Base-by-base conservation (phyloP, 2,329 filamentous ascomycete genomes). In the Botrytis medusae region DNA sequence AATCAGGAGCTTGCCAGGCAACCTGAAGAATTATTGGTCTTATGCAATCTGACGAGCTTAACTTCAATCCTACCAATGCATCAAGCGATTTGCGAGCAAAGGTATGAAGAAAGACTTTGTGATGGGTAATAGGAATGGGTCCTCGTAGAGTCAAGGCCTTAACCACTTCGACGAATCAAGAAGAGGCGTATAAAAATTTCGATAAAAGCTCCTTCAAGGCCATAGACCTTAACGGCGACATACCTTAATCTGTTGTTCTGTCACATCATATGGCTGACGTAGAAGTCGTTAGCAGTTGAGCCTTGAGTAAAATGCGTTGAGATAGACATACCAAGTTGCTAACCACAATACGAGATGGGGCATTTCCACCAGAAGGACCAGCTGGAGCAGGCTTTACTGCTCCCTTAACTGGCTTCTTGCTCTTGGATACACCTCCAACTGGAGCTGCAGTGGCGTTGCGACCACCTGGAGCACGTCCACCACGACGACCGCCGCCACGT, bases 191-290 rank as follows among this genome's bases (percentile, higher is more conserved):
- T 72, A 88, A 85, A 88, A 90, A 91, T 87, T 89, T 90, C 89
- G 87, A 88, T 86, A 85, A 88, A 91, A 92, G 88, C 90, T 90
- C 89, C 65, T 69, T 69, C 87, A 87, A 87, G 90, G 87, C 84
- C 82, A 84, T 83, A 85, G 85, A 89, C 91, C 91, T 91, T 87
- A 92, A 89, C 87, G 91, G 94, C 92, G 94, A 99, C 96, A 97
- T 99, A 99, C 96, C 96, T 99, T 98, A 87, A 99, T 97, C 91
- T 97, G 93, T 86, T 86, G 87, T 89, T 98, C 95, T 86, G 91
- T 93, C 84, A 99, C 94, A 90, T 99, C 96, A 87, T 92, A 91
- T 83, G 96, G 96, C 94, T 98, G 64, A 46, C 18, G 78, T 65
- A 29, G 62, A 51, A 40, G 68, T 64, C 46, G 59, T 77, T 76